phyloP scores from a whole-genome alignment of 345 rosid genomes.

The Populus deltoides region DNA sequence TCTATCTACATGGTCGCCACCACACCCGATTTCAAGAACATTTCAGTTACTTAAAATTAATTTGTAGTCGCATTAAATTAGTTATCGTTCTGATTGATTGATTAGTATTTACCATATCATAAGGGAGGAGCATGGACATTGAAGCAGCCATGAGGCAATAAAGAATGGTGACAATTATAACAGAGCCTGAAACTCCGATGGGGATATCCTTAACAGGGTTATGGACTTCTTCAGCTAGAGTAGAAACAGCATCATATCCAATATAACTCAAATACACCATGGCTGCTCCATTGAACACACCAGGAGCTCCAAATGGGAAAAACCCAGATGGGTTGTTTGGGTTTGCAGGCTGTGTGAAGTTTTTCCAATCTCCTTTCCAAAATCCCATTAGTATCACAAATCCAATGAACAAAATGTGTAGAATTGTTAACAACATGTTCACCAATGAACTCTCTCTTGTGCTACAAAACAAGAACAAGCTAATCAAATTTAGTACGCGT shows the following conservation, averaged over 20 bases:
- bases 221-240: conserved; percentile 88
- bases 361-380: conserved; percentile 57
- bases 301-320: conserved; percentile 63
- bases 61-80: too few relatives aligned
- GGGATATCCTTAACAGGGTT: conserved; percentile 87
- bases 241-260: conserved; percentile 94
- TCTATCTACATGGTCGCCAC: conserved; percentile 58
- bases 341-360: conserved; percentile 50
- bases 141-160: conserved; percentile 94
- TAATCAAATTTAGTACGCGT: neutral
- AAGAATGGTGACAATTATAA: conserved; percentile 64
- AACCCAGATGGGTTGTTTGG: conserved; percentile 62
- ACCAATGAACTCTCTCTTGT: conserved; percentile 73
- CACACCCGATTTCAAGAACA: neutral
- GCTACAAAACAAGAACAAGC: conserved; percentile 20
- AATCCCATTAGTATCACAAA: conserved; percentile 81
- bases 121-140: conserved; percentile 89
- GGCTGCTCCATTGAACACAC: conserved; percentile 80
- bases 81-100: neutral
- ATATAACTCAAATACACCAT: conserved; percentile 84
- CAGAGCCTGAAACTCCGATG: conserved; percentile 83
- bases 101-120: conserved; percentile 51
- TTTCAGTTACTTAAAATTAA: neutral
- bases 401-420: conserved; percentile 70
- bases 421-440: conserved; percentile 71